Percentiles rank a stretch among this genome's conserved stretches.
Evolutionary conservation across 495 filamentous ascomycete genomes (phyloP).

Genomic region (Penicillium cinerascens): DNA sequence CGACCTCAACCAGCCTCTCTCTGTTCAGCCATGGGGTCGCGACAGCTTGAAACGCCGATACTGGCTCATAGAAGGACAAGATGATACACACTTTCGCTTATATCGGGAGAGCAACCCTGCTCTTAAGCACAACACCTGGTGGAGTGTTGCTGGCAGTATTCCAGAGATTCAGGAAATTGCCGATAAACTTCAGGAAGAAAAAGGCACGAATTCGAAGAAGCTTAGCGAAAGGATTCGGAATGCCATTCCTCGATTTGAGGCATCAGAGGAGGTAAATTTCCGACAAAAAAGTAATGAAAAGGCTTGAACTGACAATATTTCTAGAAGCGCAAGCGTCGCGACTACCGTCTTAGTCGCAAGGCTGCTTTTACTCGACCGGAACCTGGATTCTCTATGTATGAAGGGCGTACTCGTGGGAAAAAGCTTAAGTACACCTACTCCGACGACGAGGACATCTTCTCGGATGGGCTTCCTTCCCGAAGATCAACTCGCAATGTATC

Average conservation of each 20-base stretch:
- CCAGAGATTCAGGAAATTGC: constrained; percentile 76
- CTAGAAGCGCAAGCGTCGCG: constrained; percentile 86
- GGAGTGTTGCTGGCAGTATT: constrained; percentile 85
- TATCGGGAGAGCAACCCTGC: constrained; percentile 90
- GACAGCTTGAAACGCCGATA: constrained; percentile 90
- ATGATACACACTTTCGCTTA: constrained; percentile 91
- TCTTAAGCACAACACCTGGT: constrained; percentile 77
- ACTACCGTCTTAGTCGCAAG: constrained; percentile 83
- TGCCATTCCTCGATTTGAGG: constrained; percentile 91
- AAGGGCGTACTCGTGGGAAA: constrained; percentile 93
- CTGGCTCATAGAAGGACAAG: constrained; percentile 88
- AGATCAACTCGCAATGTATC: constrained; percentile 71
- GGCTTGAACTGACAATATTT: constrained; percentile 27
- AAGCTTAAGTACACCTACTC: constrained; percentile 94
- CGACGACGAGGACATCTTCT: constrained; percentile 78
- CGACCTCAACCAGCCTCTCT: constrained; percentile 88
- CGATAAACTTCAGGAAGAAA: constrained; percentile 72
- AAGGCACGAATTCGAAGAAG: constrained; percentile 69
- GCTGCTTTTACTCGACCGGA: constrained; percentile 85
- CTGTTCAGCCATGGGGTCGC: constrained; percentile 90
- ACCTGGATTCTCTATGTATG: constrained; percentile 87
- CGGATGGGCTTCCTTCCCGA: constrained; percentile 63
- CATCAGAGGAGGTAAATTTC: constrained; percentile 74
- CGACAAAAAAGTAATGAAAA: not conserved
- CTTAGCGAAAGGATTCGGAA: constrained; percentile 73